A percentile compares a stretch with the other conserved stretches of the same genome.
These are phyloP conservation scores for Afroboletus lepidellus DNA, from an alignment of 1,284 basidiomycete genomes.

Conservation along the genomic window DNA sequence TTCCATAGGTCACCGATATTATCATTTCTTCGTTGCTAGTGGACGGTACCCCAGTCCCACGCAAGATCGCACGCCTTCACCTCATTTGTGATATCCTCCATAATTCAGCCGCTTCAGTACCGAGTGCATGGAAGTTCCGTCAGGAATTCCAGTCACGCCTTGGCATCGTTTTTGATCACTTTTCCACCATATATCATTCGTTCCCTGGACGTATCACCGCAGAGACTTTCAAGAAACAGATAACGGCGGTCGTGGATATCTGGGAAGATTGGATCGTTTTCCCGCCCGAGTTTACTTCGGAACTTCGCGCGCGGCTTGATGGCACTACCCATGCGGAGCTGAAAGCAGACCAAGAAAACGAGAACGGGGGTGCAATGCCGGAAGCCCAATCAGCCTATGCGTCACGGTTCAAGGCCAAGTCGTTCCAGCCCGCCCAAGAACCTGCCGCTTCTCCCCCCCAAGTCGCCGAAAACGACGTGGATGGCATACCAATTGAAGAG, in stretches of 20 bases:
- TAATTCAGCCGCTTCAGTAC: conserved; percentile 87
- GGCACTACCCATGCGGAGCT: conserved; percentile 45
- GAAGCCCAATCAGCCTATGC: conserved; percentile 38
- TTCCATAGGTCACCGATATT: conserved; percentile 75
- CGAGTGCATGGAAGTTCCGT: conserved; percentile 92
- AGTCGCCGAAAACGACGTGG: conserved; percentile 37
- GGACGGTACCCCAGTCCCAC: conserved; percentile 87
- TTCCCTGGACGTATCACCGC: conserved; percentile 92
- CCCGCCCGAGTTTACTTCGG: conserved; percentile 75
- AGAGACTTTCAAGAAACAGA: conserved; percentile 90
- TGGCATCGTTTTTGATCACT: conserved; percentile 88
- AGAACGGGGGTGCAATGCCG: conserved; percentile 31
- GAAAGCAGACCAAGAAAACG: conserved; percentile 30
- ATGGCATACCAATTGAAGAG: conserved; percentile 39
- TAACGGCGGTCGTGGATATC: conserved; percentile 80
- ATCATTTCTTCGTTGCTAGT: conserved; percentile 83
- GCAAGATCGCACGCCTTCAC: conserved; percentile 93
- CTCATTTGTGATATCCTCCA: conserved; percentile 97
- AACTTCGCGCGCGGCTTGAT: conserved; percentile 71
- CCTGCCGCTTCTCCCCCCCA: conserved; percentile 30
- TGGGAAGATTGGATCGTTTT: conserved; percentile 99
- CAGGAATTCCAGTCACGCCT: conserved; percentile 87
- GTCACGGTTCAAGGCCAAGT: conserved; percentile 75
- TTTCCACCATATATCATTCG: conserved; percentile 88
- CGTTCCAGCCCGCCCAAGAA: conserved; percentile 68